phyloP scores from a whole-genome alignment of 306 rosid species.

The Dalbergia oliveri region DNA sequence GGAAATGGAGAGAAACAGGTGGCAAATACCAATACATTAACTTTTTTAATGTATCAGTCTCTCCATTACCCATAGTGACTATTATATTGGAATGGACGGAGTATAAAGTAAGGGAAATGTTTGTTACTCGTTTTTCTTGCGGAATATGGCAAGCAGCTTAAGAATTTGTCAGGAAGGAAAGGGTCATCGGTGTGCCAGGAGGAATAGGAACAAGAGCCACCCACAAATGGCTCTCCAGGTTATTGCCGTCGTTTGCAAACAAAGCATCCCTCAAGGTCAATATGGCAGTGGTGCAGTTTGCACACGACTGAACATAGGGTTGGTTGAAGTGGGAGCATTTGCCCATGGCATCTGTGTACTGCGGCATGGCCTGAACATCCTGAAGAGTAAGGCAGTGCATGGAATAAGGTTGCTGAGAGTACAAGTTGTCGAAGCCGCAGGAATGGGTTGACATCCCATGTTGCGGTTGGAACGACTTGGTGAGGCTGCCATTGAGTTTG shows the following conservation, averaged over 20 bases:
- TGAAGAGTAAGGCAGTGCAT: conserved; percentile 45
- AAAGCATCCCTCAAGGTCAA: conserved; percentile 43
- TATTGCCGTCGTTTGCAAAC: neutral
- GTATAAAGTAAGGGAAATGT: no score
- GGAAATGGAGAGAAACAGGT: no score
- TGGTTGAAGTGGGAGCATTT: conserved; percentile 53
- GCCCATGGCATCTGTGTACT: conserved; percentile 49
- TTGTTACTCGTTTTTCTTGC: conserved; percentile 47
- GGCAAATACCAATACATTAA: no score
- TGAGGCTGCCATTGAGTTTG: conserved; percentile 48
- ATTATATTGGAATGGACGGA: no score
- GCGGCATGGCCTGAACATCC: neutral
- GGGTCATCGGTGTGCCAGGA: conserved; percentile 43
- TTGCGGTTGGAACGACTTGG: conserved; percentile 34
- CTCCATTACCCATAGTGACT: no score
- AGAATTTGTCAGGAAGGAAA: conserved; percentile 45
- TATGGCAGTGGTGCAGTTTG: conserved; percentile 49
- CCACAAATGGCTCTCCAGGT: conserved; percentile 59
- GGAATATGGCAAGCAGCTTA: conserved; percentile 59
- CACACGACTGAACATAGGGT: conserved; percentile 45
- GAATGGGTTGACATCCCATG: conserved; percentile 30
- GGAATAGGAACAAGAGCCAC: conserved; percentile 62
- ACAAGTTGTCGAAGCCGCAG: conserved; percentile 58
- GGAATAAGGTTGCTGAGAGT: conserved; percentile 4
- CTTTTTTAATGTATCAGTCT: no score